A percentile compares a stretch with the other conserved stretches of the same genome.
Evolutionary conservation across 1,139 yeast species (phyloP).

Genomic region (Saccharomyces pastorianus): DNA sequence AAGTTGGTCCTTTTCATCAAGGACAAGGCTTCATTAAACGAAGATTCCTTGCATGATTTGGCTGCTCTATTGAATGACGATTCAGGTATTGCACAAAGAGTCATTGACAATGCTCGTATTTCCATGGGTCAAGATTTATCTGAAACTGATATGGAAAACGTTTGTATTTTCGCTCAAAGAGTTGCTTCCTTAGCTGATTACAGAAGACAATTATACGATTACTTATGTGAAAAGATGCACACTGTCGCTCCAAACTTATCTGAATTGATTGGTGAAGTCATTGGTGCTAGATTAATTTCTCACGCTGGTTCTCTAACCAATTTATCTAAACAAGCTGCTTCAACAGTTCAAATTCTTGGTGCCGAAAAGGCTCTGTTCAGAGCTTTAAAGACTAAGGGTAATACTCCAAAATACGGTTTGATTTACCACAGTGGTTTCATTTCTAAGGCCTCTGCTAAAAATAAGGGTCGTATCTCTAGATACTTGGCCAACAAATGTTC

Average conservation of each 20-base stretch:
- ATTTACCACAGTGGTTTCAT: slow-evolving; percentile 95
- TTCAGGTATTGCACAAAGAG: slow-evolving; percentile 86
- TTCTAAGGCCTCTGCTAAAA: slow-evolving; percentile 93
- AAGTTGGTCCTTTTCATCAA: slow-evolving; percentile 72
- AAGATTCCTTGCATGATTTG: slow-evolving; percentile 79
- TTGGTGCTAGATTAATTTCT: slow-evolving; percentile 95
- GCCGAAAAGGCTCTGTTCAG: slow-evolving; percentile 98
- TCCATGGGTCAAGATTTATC: slow-evolving; percentile 99
- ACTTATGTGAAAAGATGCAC: slow-evolving; percentile 91
- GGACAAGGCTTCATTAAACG: slow-evolving; percentile 78
- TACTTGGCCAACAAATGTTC: slow-evolving; percentile 98
- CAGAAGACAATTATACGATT: slow-evolving; percentile 79
- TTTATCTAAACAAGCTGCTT: slow-evolving; percentile 95
- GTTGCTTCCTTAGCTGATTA: slow-evolving; percentile 89
- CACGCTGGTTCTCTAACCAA: slow-evolving; percentile 97
- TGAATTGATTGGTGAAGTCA: slow-evolving; percentile 94
- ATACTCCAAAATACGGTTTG: slow-evolving; percentile 96
- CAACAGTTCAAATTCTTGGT: slow-evolving; percentile 96
- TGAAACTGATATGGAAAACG: slow-evolving; percentile 86
- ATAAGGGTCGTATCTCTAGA: slow-evolving; percentile 98
- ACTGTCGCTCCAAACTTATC: slow-evolving; percentile 96
- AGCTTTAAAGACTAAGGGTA: slow-evolving; percentile 96
- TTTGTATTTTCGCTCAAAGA: slow-evolving; percentile 85
- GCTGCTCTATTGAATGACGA: slow-evolving; percentile 89
- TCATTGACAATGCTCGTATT: slow-evolving; percentile 85